Evolutionary conservation across 1,139 yeast species (phyloP).

Genomic region (Taphrina sp.): DNA sequence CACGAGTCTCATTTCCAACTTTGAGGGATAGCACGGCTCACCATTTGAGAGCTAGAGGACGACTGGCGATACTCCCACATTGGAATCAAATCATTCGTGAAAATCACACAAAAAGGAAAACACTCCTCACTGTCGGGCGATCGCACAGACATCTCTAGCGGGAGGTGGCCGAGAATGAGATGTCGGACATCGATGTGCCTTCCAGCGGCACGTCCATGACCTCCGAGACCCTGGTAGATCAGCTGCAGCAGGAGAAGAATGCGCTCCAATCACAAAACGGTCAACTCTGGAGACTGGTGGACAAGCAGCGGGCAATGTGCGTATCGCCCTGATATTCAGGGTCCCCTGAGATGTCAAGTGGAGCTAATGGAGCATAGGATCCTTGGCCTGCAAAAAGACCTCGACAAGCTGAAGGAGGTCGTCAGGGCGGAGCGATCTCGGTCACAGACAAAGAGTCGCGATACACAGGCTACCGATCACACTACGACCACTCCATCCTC

Average conservation of each 20-base stretch:
- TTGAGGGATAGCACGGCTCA: no score
- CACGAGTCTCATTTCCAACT: no score
- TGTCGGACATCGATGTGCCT: conserved; percentile 9
- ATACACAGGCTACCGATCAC: conserved; percentile 21
- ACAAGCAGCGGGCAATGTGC: conserved; percentile 41
- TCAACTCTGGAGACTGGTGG: conserved; percentile 42
- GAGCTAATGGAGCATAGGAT: conserved; percentile 38
- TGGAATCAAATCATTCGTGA: no score
- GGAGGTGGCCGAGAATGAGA: conserved; percentile 7
- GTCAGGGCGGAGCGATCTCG: conserved; percentile 37
- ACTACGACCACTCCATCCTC: conserved; percentile 4
- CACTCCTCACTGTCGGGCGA: no score
- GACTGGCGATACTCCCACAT: no score
- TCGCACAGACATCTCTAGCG: no score
- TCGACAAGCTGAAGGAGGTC: conserved; percentile 39
- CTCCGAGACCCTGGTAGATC: conserved; percentile 5
- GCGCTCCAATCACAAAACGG: conserved; percentile 39
- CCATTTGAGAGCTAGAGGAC: no score
- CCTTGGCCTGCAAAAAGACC: conserved; percentile 42
- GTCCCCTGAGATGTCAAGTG: neutral
- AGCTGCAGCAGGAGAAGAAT: conserved; percentile 20
- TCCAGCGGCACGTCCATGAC: conserved; percentile 1
- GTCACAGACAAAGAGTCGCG: no score
- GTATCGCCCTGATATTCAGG: neutral
- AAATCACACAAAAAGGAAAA: no score